Percentiles rank a stretch among this genome's conserved stretches.
These are phyloP conservation scores for Ceriops decandra DNA, from an alignment of 345 rosid genomes.

Conservation along the genomic window DNA sequence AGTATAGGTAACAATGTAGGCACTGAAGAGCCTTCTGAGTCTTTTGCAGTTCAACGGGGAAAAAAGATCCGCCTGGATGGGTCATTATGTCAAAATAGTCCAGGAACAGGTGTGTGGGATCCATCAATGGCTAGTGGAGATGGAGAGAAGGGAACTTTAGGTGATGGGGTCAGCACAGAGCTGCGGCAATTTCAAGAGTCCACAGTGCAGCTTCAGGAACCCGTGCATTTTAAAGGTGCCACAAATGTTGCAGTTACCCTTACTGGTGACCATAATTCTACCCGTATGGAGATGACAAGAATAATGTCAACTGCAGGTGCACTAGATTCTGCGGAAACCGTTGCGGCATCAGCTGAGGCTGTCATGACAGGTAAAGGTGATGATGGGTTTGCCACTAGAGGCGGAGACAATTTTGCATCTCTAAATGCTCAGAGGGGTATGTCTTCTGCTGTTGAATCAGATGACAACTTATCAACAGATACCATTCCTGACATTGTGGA, in stretches of 20 bases:
- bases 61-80: slow-evolving; percentile 14
- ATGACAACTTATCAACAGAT: slow-evolving; percentile 32
- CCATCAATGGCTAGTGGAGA: slow-evolving; percentile 22
- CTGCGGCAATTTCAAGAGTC: slow-evolving; percentile 26
- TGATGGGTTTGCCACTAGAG: slow-evolving; percentile 1
- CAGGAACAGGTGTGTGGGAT: slow-evolving; percentile 21
- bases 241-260: slow-evolving; percentile 9
- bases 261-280: slow-evolving; percentile 2
- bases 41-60: slow-evolving; percentile 4
- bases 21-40: slow-evolving; percentile 11
- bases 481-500: slow-evolving; percentile 46
- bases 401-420: background rate
- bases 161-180: slow-evolving; percentile 31
- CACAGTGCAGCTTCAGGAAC: slow-evolving; percentile 26
- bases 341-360: slow-evolving; percentile 11
- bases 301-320: background rate
- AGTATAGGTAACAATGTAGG: slow-evolving; percentile 17
- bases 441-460: slow-evolving; percentile 15
- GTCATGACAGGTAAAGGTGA: slow-evolving; percentile 10
- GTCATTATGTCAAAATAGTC: slow-evolving; percentile 21
- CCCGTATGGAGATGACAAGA: slow-evolving; percentile 8
- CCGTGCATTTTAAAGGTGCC: slow-evolving; percentile 21
- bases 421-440: slow-evolving; percentile 19
- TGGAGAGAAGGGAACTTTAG: slow-evolving; percentile 16
- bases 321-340: slow-evolving; percentile 8